Conservation (phyloP, 2,329 filamentous ascomycete genomes). For the Dothidotthia symphoricarpi region DNA sequence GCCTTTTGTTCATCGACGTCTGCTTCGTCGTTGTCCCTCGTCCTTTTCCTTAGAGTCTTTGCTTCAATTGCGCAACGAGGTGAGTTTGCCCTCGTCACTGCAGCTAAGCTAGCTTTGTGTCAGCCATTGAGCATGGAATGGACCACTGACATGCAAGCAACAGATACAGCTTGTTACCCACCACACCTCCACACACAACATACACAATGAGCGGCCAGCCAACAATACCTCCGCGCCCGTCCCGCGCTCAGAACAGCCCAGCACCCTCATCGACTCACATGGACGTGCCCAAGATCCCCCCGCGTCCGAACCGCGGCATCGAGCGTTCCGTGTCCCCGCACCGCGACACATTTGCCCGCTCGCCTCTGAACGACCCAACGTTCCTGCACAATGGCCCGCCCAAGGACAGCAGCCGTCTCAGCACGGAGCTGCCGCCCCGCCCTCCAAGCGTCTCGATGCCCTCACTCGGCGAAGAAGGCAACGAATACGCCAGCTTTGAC, state of each 20-base stretch:
- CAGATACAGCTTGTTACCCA: too few species aligned
- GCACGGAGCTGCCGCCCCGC: constrained; percentile 52
- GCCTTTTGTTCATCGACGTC: constrained; percentile 22
- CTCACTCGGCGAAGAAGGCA: constrained; percentile 83
- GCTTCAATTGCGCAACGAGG: constrained; percentile 13
- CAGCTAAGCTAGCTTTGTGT: too few species aligned
- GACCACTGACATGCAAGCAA: too few species aligned
- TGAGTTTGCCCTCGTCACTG: constrained; percentile 10
- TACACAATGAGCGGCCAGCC: constrained; percentile 51
- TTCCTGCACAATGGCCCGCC: constrained; percentile 48
- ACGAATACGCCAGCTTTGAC: constrained; percentile 73
- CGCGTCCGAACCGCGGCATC: constrained; percentile 66
- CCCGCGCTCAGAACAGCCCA: constrained; percentile 52
- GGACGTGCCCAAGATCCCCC: constrained; percentile 71
- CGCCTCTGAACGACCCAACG: constrained; percentile 73
- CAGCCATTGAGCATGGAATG: too few species aligned
- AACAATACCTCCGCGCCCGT: constrained; percentile 62
- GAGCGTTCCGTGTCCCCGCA: constrained; percentile 76
- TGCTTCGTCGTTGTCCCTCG: constrained; percentile 3
- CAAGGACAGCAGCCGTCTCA: constrained; percentile 37
- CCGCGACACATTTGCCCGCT: constrained; percentile 76
- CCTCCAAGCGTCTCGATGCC: constrained; percentile 79
- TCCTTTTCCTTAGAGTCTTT: constrained; percentile 1
- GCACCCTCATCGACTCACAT: constrained; percentile 42
- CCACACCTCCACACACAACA: constrained; percentile 16